Evolutionary conservation across 495 filamentous ascomycete genomes (phyloP), one percentile per base, ranked within the genome.

Genomic region (Penicillium samsonianum): DNA sequence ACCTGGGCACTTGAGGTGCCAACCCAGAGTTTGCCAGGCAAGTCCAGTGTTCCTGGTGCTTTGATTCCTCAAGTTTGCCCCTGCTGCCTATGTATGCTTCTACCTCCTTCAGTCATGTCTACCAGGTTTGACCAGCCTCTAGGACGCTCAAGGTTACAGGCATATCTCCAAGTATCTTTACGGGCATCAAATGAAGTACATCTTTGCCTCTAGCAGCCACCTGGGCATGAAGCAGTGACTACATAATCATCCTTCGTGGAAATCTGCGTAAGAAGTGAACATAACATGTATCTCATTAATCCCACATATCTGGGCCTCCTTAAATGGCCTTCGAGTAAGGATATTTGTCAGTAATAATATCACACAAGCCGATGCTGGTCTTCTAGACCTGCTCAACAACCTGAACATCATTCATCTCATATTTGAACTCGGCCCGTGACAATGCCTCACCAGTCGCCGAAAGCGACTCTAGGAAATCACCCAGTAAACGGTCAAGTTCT

Each of bases 401-500:
- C 28, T 42, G 50, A 12, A 17, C n/a, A 9, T 55, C 55, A 14
- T 61, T 54, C 8, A 20, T 42, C 14, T 61, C 63, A 2, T 55
- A 26, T 1, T 56, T 48, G 26, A 61, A 10, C 10, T 17, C 58
- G 0, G 59, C 58, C 19, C 60, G 52, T 5, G 73, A 64, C 30
- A 76, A 49, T 19, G 72, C 74, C 55, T 73, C 65, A 1, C 67
- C 68, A 14, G 72, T 73, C 4, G 69, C 73, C 17, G 63, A 63
- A 5, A 77, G 61, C 20, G 72, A 73, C 53, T 67, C 69, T 11
- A 77, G 50, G 54, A 78, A 75, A 40, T 76, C 69, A 20, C 63
- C 70, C 12, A 79, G 57, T 48, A 79, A 42, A 28, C 74, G 59
- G 55, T 75, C 68, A 50, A 79, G 55, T 57, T 79, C 77, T 5